phyloP scores from a whole-genome alignment of 805 yeast species.

The Zygotorulaspora sp. region DNA sequence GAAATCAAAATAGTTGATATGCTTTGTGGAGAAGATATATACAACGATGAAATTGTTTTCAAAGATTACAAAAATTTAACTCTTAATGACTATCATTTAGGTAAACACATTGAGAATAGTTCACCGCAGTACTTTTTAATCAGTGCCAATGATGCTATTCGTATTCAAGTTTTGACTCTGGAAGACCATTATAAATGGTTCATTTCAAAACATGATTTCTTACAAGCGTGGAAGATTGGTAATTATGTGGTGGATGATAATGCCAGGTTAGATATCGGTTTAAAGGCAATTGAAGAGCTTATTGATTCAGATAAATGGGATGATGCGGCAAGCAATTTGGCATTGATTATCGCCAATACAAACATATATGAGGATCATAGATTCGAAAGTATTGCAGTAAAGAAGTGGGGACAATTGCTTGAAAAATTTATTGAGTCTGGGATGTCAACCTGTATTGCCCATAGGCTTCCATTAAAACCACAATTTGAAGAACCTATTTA shows the following conservation, averaged over 20 bases:
- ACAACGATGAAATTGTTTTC: conserved; percentile 73
- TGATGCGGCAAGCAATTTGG: conserved; percentile 49
- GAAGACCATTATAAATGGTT: conserved; percentile 74
- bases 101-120: conserved; percentile 42
- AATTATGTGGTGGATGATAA: conserved; percentile 47
- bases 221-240: conserved; percentile 78
- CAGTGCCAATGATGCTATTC: conserved; percentile 76
- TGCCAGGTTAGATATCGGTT: conserved; percentile 57
- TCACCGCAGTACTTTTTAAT: conserved; percentile 55
- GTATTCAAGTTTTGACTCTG: conserved; percentile 65
- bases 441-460: conserved; percentile 45
- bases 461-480: conserved; percentile 50
- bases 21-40: conserved; percentile 61
- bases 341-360: conserved; percentile 36
- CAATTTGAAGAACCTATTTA: conserved; percentile 41
- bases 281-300: conserved; percentile 44
- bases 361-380: conserved; percentile 20
- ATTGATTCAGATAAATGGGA: conserved; percentile 48
- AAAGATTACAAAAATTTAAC: conserved; percentile 56
- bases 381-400: conserved; percentile 24
- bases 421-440: conserved; percentile 46
- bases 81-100: conserved; percentile 73
- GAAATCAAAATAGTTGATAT: conserved; percentile 69
- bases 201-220: conserved; percentile 46
- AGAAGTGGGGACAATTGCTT: conserved; percentile 66